These are phyloP conservation scores for Ogataea hybrid DNA, from an alignment of 1,139 yeast species.

Conservation along the genomic window DNA sequence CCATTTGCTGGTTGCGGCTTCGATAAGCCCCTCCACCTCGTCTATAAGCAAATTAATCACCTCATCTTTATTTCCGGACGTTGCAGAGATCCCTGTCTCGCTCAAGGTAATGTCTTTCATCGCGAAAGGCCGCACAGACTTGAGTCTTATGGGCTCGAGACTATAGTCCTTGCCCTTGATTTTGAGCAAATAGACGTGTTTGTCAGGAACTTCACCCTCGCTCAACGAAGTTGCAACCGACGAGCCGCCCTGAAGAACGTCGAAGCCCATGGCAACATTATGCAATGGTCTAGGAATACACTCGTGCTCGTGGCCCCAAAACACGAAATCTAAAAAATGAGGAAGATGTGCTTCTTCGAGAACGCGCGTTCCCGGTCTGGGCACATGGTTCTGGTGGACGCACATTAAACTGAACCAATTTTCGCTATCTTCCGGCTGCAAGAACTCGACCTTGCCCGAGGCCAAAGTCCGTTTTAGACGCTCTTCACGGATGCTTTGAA, in stretches of 20 bases:
- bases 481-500: conserved; percentile 89
- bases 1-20: conserved; percentile 55
- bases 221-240: conserved; percentile 89
- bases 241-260: conserved; percentile 90
- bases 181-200: conserved; percentile 69
- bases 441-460: conserved; percentile 75
- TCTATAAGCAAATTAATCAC: conserved; percentile 59
- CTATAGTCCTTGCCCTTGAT: conserved; percentile 59
- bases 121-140: conserved; percentile 79
- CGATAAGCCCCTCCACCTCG: conserved; percentile 67
- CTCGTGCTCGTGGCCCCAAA: conserved; percentile 99
- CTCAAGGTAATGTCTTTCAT: conserved; percentile 63
- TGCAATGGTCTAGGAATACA: conserved; percentile 70
- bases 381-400: conserved; percentile 88
- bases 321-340: conserved; percentile 69
- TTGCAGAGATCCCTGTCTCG: conserved; percentile 57
- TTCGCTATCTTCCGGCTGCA: conserved; percentile 58
- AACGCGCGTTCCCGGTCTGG: conserved; percentile 74
- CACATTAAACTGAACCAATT: conserved; percentile 85
- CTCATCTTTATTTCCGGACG: conserved; percentile 59
- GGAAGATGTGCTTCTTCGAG: conserved; percentile 87
- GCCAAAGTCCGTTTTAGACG: conserved; percentile 78
- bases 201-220: conserved; percentile 79
- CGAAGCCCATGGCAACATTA: conserved; percentile 69
- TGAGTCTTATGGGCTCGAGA: conserved; percentile 63